phyloP scores from a whole-genome alignment of 1,139 yeast genomes.

The Magnusiomyces suaveolens region DNA sequence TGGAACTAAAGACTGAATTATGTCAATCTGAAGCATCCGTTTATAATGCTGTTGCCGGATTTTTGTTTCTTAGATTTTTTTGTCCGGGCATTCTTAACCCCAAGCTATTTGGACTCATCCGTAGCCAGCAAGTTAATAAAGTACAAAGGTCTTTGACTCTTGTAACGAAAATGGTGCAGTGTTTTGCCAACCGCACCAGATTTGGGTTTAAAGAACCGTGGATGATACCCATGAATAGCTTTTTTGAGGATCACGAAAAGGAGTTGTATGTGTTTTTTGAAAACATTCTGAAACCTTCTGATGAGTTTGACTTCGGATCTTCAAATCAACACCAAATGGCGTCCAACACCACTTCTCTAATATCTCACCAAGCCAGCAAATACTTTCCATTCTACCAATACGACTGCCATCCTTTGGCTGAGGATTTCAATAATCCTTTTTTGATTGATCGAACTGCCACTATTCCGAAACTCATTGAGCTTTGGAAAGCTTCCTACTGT shows the following conservation, averaged over 20 bases:
- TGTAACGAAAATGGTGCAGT: slow-evolving; percentile 71
- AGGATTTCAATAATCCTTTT: slow-evolving; percentile 3
- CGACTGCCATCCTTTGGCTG: background rate
- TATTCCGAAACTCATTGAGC: background rate
- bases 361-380: too few relatives aligned
- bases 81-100: slow-evolving; percentile 92
- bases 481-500: slow-evolving; percentile 5
- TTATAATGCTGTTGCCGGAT: slow-evolving; percentile 61
- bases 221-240: slow-evolving; percentile 58
- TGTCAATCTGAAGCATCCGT: slow-evolving; percentile 2
- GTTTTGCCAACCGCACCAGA: slow-evolving; percentile 64
- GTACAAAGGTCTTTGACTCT: slow-evolving; percentile 71
- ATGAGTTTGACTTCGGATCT: too few relatives aligned
- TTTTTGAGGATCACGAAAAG: slow-evolving; percentile 47
- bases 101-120: slow-evolving; percentile 63
- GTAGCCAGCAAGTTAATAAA: slow-evolving; percentile 58
- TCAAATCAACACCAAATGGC: background rate
- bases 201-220: slow-evolving; percentile 82
- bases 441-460: slow-evolving; percentile 3
- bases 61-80: slow-evolving; percentile 72
- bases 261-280: slow-evolving; percentile 63
- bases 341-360: background rate
- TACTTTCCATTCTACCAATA: background rate
- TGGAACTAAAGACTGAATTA: slow-evolving; percentile 15
- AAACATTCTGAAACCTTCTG: slow-evolving; percentile 43